Evolutionary conservation across 225 moss, liverwort and hornwort species (phyloP), one percentile per base, ranked within the genome.

Genomic region (Sphagnum contortum): DNA sequence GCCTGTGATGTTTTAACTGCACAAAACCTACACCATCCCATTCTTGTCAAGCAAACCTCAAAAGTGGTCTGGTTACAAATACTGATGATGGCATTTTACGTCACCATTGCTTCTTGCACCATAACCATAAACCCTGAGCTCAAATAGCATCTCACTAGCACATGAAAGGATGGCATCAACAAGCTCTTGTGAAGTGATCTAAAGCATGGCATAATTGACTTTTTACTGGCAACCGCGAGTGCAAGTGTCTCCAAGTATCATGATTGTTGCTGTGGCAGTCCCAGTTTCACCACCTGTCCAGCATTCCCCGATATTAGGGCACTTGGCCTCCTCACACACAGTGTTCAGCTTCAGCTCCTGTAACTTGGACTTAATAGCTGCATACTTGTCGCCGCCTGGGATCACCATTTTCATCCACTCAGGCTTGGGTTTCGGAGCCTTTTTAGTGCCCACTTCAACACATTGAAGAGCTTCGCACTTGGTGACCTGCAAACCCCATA

Each of bases 221-320:
- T 61, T 76, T 62, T 53, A 98, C 96, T 92, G 88, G 81, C 96
- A 98, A 47, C 96, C 96, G 5, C 96, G 81, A 3, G 96, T 98
- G 64, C 96, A 98, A 5, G 96, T 98, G 71, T 98, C 96, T 2
- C 96, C 96, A 44, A 98, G 88, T 45, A 98, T 98, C 98, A 98
- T 98, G 6, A 98, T 98, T 10, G 98, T 98, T 29, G 98, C 96
- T 5, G 98, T 98, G 29, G 98, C 93, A 46, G 98, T 98, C 69
- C 91, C 91, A 0, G 98, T 85, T 76, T 93, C 93, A 9, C 98
- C 98, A 4, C 98, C 98, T 57, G 87, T 89, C 98, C 98, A 98
- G 72, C 98, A 98, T 68, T 98, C 98, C 47, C 98, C 98, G 66
- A 98, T 91, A 47, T 98, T 98, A n/a, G 98, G 98, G 67, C 98